Evolutionary conservation across 2,329 filamentous ascomycete species (phyloP), one percentile per base, ranked within the genome.

Genomic region (Ceratocystis harringtonii): DNA sequence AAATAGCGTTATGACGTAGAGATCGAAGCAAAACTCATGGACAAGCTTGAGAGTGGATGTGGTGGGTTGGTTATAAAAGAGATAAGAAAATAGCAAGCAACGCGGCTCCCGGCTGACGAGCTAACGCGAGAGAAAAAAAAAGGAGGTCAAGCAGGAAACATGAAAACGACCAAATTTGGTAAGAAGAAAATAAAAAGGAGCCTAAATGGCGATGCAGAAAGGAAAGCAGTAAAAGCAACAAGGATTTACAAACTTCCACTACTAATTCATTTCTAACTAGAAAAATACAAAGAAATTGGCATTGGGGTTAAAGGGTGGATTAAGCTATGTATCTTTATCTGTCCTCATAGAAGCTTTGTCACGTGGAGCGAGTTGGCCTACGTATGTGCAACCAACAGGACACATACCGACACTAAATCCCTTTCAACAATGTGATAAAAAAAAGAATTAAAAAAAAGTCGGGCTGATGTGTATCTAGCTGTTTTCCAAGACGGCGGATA

Each of bases 51-150:
- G 22, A 43, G 15, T n/a, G n/a, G 30, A 63, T 41, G 8, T 52
- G 10, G 10, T 19, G 17, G 36, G 3, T 15, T 15, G 36, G 17
- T 58, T 58, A n/a, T 58, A n/a, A 17, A 8, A 2, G 15, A 10
- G 15, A 58, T 32, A 58, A 58, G 28, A 12, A 15, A 36, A 36
- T 30, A 36, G 17, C 22, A 15, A 58, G 12, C 8, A 19, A 36
- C 55, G n/a, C 28, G 17, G 32, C 36, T 58, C 28, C 55, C 30
- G 28, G 32, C 12, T 36, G 17, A 36, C 28, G 19, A 50, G 60
- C 36, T 17, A 48, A 52, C 32, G 50, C 30, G 30, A 44, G 32
- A 60, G 48, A 63, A 63, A 52, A 52, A 6, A 62, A 62, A 62
- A 62, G 61, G 61, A 62, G 61, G 61, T 62, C 30, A 45, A 62